Evolutionary conservation across 768 basidiomycete genomes (phyloP).

Genomic region (Suillus cothurnatus): DNA sequence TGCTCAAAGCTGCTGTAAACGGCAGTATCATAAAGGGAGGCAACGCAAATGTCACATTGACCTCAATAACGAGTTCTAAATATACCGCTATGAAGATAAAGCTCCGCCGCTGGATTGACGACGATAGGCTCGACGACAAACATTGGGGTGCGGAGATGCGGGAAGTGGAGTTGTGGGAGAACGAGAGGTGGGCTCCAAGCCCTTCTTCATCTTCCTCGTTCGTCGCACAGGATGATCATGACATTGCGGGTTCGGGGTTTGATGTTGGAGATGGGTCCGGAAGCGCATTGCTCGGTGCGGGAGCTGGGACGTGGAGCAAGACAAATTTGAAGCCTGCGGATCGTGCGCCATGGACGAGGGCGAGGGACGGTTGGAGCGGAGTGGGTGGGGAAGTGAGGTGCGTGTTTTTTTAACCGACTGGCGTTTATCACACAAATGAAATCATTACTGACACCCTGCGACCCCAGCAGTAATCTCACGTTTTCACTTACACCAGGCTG

Average conservation of each 20-base stretch:
- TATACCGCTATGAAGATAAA: slow-evolving; percentile 16
- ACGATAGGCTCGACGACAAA: slow-evolving; percentile 64
- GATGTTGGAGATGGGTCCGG: background rate
- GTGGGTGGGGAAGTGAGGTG: slow-evolving; percentile 67
- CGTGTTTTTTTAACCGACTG: slow-evolving; percentile 18
- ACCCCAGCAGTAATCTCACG: slow-evolving; percentile 72
- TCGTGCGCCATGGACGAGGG: slow-evolving; percentile 68
- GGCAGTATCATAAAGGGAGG: background rate
- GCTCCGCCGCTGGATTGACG: slow-evolving; percentile 48
- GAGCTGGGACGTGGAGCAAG: slow-evolving; percentile 39
- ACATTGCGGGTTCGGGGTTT: slow-evolving; percentile 9
- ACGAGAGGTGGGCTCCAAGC: slow-evolving; percentile 59
- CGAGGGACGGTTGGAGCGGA: slow-evolving; percentile 71
- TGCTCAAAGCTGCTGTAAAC: slow-evolving; percentile 21
- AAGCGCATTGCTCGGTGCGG: slow-evolving; percentile 3
- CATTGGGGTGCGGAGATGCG: slow-evolving; percentile 67
- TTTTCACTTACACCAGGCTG: slow-evolving; percentile 77
- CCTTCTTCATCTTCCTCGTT: background rate
- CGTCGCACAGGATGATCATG: background rate
- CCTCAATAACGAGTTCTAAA: background rate
- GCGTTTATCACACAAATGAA: background rate
- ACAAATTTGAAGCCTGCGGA: slow-evolving; percentile 43
- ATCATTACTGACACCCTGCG: slow-evolving; percentile 11
- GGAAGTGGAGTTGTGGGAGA: slow-evolving; percentile 80
- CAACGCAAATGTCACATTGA: background rate